phyloP scores from a whole-genome alignment of 2,329 filamentous ascomycete species.

The Cercospora sesami region DNA sequence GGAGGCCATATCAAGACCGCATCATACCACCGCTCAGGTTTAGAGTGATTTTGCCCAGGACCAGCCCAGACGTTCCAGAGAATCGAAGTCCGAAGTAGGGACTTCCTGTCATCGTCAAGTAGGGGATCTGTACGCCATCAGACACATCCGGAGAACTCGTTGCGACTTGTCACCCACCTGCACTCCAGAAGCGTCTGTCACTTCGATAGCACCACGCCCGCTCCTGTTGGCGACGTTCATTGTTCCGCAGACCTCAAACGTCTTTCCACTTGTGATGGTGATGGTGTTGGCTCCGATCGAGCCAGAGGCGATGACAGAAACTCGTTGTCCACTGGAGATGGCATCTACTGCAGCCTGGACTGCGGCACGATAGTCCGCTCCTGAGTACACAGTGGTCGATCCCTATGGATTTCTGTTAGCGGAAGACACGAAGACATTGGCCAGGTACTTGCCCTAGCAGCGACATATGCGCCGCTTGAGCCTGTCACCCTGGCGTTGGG shows the following conservation, averaged over 20 bases:
- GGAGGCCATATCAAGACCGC: background rate
- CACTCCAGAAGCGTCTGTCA: conserved; percentile 50
- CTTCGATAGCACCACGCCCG: conserved; percentile 58
- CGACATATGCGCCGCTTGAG: conserved; percentile 49
- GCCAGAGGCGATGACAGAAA: conserved; percentile 56
- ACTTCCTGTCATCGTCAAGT: conserved; percentile 58
- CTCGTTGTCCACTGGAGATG: conserved; percentile 54
- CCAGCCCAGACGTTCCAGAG: conserved; percentile 53
- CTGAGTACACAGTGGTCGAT: conserved; percentile 52
- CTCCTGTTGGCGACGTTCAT: conserved; percentile 49
- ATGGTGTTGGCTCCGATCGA: conserved; percentile 58
- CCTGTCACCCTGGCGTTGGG: conserved; percentile 53
- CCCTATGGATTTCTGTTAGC: conserved; percentile 34
- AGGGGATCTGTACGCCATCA: conserved; percentile 49
- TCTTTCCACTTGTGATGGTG: conserved; percentile 55
- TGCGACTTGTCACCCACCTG: background rate
- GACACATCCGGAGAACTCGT: background rate
- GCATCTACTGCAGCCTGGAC: conserved; percentile 58
- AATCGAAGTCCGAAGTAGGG: conserved; percentile 61
- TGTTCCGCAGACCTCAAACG: conserved; percentile 60
- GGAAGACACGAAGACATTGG: background rate
- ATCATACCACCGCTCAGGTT: conserved; percentile 53
- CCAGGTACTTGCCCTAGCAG: conserved; percentile 33
- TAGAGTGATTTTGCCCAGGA: conserved; percentile 56
- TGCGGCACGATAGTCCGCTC: conserved; percentile 55